A percentile compares a stretch with the other conserved stretches of the same genome.
phyloP scores from a whole-genome alignment of 148 eudicot genomes.

The Vaccinium myrtillus region DNA sequence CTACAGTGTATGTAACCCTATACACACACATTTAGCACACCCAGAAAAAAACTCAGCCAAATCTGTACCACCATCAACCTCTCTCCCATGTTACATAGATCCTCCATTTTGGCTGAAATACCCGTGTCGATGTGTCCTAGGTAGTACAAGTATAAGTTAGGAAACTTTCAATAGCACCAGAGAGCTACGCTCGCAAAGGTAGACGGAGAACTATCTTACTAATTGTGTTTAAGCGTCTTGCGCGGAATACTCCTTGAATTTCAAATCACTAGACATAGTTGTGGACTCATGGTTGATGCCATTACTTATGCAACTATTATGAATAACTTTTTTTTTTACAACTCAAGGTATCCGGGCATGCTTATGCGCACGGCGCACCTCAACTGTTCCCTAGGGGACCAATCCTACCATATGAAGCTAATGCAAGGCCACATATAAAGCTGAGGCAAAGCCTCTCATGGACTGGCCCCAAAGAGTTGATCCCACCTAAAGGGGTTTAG shows the following conservation, averaged over 20 bases:
- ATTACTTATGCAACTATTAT: not conserved
- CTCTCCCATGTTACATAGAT: no score
- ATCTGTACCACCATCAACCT: no score
- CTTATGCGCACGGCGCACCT: not conserved
- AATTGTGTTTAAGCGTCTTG: not conserved
- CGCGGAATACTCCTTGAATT: not conserved
- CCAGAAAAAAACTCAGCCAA: no score
- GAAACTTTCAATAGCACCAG: no score
- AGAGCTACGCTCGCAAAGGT: not conserved
- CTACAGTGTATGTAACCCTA: no score
- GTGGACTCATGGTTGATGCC: not conserved
- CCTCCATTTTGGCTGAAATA: no score
- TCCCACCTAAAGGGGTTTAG: not conserved
- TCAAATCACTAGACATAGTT: no score
- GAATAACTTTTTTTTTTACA: no score
- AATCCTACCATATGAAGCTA: not conserved
- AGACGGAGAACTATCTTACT: not conserved
- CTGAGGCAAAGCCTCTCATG: not conserved
- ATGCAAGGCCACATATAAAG: no score
- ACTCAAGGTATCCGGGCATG: not conserved
- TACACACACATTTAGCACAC: no score
- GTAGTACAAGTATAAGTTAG: no score
- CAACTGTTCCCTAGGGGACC: not conserved
- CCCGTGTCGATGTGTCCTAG: no score
- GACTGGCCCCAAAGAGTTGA: not conserved